Evolutionary conservation across 768 basidiomycete species (phyloP).

Genomic region (Russula lepida): DNA sequence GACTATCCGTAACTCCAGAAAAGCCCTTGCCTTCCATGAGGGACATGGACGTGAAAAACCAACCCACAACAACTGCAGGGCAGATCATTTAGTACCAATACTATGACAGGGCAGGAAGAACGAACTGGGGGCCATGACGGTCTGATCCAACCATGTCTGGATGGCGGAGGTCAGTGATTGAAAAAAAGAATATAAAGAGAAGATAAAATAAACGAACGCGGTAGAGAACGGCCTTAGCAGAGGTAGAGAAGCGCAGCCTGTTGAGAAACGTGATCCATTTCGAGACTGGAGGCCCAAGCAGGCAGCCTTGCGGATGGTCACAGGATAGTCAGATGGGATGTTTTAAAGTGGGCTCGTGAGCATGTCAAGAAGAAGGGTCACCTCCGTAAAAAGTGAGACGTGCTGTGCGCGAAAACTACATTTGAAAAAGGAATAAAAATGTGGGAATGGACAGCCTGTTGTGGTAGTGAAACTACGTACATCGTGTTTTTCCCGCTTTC

Average conservation of each 20-base stretch:
- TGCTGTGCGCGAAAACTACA: slow-evolving; percentile 50
- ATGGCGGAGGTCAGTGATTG: background rate
- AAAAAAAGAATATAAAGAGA: background rate
- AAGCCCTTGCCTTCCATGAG: slow-evolving; percentile 65
- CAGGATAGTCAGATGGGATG: background rate
- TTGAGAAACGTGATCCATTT: slow-evolving; percentile 76
- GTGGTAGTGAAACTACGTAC: slow-evolving; percentile 35
- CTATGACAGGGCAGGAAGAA: background rate
- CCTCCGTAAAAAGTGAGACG: slow-evolving; percentile 70
- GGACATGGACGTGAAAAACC: slow-evolving; percentile 71
- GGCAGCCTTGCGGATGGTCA: slow-evolving; percentile 32
- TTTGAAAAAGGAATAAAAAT: background rate
- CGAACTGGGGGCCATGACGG: slow-evolving; percentile 61
- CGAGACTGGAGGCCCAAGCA: slow-evolving; percentile 78
- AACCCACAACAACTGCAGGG: slow-evolving; percentile 35
- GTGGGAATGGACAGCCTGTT: background rate
- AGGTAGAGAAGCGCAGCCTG: slow-evolving; percentile 56
- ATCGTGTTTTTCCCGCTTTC: slow-evolving; percentile 64
- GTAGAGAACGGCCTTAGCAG: slow-evolving; percentile 49
- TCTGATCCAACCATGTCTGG: slow-evolving; percentile 79
- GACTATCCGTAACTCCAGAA: slow-evolving; percentile 41
- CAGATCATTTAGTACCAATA: background rate
- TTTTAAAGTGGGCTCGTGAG: background rate
- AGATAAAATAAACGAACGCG: slow-evolving; percentile 42
- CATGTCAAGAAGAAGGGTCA: slow-evolving; percentile 21